Conservation (phyloP, 148 eudicot genomes). For the Vaccinium macrocarpon region DNA sequence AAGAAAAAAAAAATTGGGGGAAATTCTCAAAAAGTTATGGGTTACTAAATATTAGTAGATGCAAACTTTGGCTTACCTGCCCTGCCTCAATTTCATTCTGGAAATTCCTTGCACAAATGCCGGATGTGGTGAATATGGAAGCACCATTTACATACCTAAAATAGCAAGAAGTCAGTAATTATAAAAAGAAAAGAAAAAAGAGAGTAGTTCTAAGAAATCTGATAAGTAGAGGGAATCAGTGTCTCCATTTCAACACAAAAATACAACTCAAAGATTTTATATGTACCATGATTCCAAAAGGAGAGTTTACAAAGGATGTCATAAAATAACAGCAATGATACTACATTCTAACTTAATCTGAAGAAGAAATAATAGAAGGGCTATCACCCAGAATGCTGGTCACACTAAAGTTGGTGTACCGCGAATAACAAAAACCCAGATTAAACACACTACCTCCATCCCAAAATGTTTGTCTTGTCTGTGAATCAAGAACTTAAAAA, state of each 20-base stretch:
- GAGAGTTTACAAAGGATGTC: background rate
- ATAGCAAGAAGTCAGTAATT: background rate
- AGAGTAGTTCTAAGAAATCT: background rate
- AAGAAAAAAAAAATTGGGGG: background rate
- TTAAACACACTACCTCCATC: background rate
- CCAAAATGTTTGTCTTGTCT: too few species aligned
- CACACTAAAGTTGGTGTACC: background rate
- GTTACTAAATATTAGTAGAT: background rate
- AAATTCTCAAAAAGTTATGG: background rate
- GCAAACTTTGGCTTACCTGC: slow-evolving; percentile 25
- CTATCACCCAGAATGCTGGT: background rate
- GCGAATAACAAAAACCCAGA: background rate
- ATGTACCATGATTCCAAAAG: background rate
- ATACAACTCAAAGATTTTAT: background rate
- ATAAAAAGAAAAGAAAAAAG: background rate
- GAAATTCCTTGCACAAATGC: slow-evolving; percentile 34
- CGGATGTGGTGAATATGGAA: slow-evolving; percentile 41
- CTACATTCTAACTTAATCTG: background rate
- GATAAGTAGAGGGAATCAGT: background rate
- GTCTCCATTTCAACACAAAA: background rate
- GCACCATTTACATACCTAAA: slow-evolving; percentile 36
- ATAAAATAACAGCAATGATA: background rate
- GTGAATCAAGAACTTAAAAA: too few species aligned
- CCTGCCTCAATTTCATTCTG: slow-evolving; percentile 43
- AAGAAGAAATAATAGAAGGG: background rate